phyloP scores from a whole-genome alignment of 2,329 filamentous ascomycete genomes.

The Sphaerulina vaccinii region DNA sequence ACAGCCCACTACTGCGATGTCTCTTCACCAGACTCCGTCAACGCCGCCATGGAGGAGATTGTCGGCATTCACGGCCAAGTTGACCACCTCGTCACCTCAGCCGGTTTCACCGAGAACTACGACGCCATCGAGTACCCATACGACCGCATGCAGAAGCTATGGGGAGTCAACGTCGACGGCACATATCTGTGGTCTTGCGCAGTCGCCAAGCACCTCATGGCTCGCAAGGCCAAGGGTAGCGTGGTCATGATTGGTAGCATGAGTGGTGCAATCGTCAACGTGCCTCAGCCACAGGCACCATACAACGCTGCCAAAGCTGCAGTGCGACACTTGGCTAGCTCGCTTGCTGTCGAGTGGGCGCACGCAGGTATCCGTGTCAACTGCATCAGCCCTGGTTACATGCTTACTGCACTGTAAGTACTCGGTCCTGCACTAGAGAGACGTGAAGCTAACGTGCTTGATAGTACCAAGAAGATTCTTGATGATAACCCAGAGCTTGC shows the following conservation, averaged over 20 bases:
- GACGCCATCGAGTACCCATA: slow-evolving; percentile 87
- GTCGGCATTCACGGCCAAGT: slow-evolving; percentile 72
- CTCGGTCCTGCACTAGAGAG: background rate
- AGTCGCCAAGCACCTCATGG: slow-evolving; percentile 86
- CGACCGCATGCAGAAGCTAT: slow-evolving; percentile 88
- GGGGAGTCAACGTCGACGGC: slow-evolving; percentile 89
- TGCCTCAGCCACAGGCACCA: slow-evolving; percentile 87
- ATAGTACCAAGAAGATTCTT: slow-evolving; percentile 86
- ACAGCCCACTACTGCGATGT: slow-evolving; percentile 92
- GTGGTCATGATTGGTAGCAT: slow-evolving; percentile 97
- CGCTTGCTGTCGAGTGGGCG: slow-evolving; percentile 92
- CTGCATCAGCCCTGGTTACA: slow-evolving; percentile 93
- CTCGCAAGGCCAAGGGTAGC: slow-evolving; percentile 72
- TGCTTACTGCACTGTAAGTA: slow-evolving; percentile 86
- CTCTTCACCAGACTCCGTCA: slow-evolving; percentile 74
- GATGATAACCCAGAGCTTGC: slow-evolving; percentile 89
- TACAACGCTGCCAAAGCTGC: slow-evolving; percentile 95
- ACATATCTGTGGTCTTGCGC: slow-evolving; percentile 85
- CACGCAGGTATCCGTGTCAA: slow-evolving; percentile 85
- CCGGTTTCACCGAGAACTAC: slow-evolving; percentile 94
- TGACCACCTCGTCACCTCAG: slow-evolving; percentile 91
- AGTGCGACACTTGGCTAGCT: slow-evolving; percentile 81
- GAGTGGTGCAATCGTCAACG: slow-evolving; percentile 90
- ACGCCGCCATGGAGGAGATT: slow-evolving; percentile 68
- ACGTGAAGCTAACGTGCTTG: slow-evolving; percentile 10